phyloP scores from a whole-genome alignment of 306 rosid species.

The Fragaria ananassa region DNA sequence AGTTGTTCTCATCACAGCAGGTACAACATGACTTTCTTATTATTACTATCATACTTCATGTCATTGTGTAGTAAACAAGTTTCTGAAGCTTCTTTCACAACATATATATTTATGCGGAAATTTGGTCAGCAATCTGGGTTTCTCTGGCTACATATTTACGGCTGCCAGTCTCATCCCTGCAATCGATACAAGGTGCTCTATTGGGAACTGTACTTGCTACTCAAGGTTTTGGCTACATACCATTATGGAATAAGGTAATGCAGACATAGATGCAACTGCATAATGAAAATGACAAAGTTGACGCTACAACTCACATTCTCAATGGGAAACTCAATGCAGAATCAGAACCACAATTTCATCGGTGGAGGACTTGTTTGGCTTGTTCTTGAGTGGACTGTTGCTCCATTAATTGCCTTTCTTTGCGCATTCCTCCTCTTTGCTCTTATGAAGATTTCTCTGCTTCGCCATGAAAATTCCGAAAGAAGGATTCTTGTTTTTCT shows the following conservation, averaged over 20 bases:
- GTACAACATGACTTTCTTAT: background rate
- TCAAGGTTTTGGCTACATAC: constrained; percentile 26
- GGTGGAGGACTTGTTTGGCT: constrained; percentile 32
- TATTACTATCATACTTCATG: background rate
- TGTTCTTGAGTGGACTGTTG: constrained; percentile 27
- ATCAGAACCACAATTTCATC: constrained; percentile 23
- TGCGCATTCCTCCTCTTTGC: constrained; percentile 20
- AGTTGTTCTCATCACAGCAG: constrained; percentile 28
- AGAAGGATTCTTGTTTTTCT: constrained; percentile 23
- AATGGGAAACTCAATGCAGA: constrained; percentile 19
- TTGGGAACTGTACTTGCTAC: constrained; percentile 27
- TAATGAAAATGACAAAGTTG: background rate
- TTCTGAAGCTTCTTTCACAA: background rate
- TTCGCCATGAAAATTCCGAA: constrained; percentile 15
- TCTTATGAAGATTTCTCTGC: constrained; percentile 16
- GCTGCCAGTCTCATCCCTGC: constrained; percentile 28
- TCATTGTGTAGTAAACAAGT: background rate
- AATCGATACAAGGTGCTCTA: constrained; percentile 28
- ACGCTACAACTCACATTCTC: background rate
- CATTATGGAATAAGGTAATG: constrained; percentile 30
- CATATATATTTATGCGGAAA: background rate
- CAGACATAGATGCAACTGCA: background rate
- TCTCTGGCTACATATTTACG: constrained; percentile 20
- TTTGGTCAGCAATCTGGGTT: constrained; percentile 28
- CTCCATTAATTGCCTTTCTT: constrained; percentile 16